phyloP scores from a whole-genome alignment of 495 filamentous ascomycete genomes.

The Jackrogersella minutella region DNA sequence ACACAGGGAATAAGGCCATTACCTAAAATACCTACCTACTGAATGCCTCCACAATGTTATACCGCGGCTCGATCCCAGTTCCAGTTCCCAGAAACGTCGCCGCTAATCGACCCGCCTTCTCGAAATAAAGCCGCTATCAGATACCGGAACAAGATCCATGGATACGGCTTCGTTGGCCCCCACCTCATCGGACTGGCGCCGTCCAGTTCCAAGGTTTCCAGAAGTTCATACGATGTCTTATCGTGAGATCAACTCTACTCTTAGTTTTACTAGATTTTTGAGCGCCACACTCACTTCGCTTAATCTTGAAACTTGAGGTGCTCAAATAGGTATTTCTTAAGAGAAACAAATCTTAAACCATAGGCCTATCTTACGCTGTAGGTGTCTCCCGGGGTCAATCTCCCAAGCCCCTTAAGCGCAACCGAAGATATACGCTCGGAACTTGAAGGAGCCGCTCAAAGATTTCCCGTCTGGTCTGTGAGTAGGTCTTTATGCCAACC shows the following conservation, averaged over 20 bases:
- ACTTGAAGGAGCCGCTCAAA: not conserved
- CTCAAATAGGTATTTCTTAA: not conserved
- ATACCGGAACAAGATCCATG: not conserved
- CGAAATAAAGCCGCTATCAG: constrained; percentile 6
- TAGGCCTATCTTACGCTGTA: not conserved
- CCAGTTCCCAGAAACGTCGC: constrained; percentile 13
- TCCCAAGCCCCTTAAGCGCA: not conserved
- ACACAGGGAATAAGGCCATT: not conserved
- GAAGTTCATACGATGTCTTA: too few relatives aligned
- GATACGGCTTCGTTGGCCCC: constrained; percentile 1
- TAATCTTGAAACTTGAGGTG: too few relatives aligned
- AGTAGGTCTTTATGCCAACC: not conserved
- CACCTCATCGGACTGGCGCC: not conserved
- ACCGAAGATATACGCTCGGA: constrained; percentile 11
- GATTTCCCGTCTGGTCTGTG: not conserved
- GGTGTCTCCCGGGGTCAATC: not conserved
- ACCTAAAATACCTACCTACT: constrained; percentile 4
- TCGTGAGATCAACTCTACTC: too few relatives aligned
- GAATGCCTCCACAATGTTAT: constrained; percentile 13
- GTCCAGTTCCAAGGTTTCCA: not conserved
- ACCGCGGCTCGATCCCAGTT: constrained; percentile 24
- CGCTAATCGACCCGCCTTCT: constrained; percentile 16
- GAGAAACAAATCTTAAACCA: not conserved
- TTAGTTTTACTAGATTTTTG: too few relatives aligned
- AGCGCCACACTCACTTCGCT: too few relatives aligned